These are phyloP conservation scores for Cephalotrichum gorgonifer DNA, from an alignment of 2,329 filamentous ascomycete species.

Conservation along the genomic window DNA sequence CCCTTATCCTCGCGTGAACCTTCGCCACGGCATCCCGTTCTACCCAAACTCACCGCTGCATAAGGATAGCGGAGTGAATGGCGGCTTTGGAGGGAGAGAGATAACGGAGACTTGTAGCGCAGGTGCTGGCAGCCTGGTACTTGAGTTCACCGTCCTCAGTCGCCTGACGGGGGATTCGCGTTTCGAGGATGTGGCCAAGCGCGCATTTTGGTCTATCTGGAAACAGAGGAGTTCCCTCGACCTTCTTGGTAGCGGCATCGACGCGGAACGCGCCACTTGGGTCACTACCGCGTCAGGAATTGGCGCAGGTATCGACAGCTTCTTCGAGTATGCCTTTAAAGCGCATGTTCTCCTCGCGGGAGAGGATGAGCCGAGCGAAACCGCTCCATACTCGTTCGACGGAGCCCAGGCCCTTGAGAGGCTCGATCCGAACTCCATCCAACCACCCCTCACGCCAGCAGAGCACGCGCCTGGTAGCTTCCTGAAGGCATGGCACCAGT, in stretches of 20 bases:
- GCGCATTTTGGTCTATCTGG: constrained; percentile 98
- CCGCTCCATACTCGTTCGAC: constrained; percentile 24
- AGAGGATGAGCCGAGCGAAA: constrained; percentile 44
- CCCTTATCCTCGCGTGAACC: constrained; percentile 88
- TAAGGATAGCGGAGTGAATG: constrained; percentile 16
- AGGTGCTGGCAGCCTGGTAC: constrained; percentile 86
- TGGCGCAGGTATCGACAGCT: constrained; percentile 92
- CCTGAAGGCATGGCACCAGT: constrained; percentile 71
- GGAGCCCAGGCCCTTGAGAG: constrained; percentile 16
- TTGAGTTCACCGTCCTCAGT: constrained; percentile 88
- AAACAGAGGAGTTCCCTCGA: constrained; percentile 72
- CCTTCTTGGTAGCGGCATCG: constrained; percentile 82
- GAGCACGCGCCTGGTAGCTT: constrained; percentile 70
- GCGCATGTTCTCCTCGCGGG: constrained; percentile 84
- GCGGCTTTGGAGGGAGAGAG: constrained; percentile 33
- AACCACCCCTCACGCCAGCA: constrained; percentile 48
- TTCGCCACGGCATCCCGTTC: constrained; percentile 83
- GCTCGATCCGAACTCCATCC: constrained; percentile 56
- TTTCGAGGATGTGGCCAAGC: constrained; percentile 85
- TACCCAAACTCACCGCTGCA: constrained; percentile 80
- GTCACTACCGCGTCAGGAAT: constrained; percentile 84
- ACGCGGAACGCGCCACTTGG: constrained; percentile 86
- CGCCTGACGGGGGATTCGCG: constrained; percentile 73
- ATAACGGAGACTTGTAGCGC: constrained; percentile 95
- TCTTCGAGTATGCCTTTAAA: constrained; percentile 97